These are phyloP conservation scores for Tuber borchii DNA, from an alignment of 495 filamentous ascomycete genomes.

Conservation along the genomic window DNA sequence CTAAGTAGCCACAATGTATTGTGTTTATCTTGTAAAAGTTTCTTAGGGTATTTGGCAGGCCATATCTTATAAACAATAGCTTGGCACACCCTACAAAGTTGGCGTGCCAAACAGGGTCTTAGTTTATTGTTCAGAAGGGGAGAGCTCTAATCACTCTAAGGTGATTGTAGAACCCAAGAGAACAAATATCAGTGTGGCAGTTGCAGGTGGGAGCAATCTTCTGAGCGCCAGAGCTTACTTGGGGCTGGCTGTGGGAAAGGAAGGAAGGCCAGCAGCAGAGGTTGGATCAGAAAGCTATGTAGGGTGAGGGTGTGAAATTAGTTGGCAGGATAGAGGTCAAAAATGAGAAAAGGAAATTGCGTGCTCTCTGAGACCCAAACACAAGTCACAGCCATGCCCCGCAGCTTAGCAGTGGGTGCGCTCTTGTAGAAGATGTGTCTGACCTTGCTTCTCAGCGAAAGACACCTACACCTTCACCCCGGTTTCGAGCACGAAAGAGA, in stretches of 20 bases:
- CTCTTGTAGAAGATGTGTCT: too few relatives aligned
- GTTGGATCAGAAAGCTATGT: slow-evolving; percentile 22
- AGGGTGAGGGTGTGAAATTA: slow-evolving; percentile 23
- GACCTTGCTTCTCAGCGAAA: too few relatives aligned
- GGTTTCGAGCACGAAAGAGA: too few relatives aligned
- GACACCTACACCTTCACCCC: too few relatives aligned
- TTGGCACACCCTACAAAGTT: too few relatives aligned
- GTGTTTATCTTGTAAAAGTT: too few relatives aligned
- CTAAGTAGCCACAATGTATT: too few relatives aligned
- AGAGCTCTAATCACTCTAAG: slow-evolving; percentile 30
- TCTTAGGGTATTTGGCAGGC: too few relatives aligned
- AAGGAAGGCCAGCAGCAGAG: slow-evolving; percentile 32
- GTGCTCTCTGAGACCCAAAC: not conserved
- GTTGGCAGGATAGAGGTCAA: not conserved
- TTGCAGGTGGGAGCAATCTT: slow-evolving; percentile 35
- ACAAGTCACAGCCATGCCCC: too few relatives aligned
- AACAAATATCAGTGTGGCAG: slow-evolving; percentile 32
- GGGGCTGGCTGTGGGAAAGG: slow-evolving; percentile 20
- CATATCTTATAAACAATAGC: too few relatives aligned
- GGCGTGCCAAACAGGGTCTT: too few relatives aligned
- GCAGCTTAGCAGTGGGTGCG: too few relatives aligned
- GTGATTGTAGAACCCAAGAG: slow-evolving; percentile 35
- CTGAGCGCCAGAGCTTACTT: slow-evolving; percentile 31
- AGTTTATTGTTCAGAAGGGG: not conserved
- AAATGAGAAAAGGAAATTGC: not conserved